Percentiles rank a stretch among this genome's conserved stretches.
Evolutionary conservation across 306 rosid genomes (phyloP).

Genomic region (Vachellia collinsii): DNA sequence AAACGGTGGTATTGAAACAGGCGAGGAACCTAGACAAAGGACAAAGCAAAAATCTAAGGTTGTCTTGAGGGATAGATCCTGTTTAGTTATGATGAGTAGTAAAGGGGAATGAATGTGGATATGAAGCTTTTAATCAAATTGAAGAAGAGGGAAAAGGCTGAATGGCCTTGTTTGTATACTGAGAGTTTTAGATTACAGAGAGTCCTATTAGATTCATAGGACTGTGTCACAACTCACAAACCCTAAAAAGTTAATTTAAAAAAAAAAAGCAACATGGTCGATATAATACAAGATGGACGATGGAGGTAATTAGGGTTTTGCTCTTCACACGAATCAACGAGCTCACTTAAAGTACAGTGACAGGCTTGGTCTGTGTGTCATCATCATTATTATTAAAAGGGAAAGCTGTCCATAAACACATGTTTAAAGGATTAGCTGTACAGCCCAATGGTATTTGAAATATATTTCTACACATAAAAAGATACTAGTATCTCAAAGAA

Average conservation of each 20-base stretch:
- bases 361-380: not conserved
- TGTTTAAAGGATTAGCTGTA: too few species aligned
- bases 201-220: not conserved
- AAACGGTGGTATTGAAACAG: not conserved
- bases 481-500: too few species aligned
- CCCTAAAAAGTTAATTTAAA: not conserved
- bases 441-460: too few species aligned
- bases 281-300: not conserved
- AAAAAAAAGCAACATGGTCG: not conserved
- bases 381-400: too few species aligned
- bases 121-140: not conserved
- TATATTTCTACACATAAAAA: too few species aligned
- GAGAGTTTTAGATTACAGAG: too few species aligned
- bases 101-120: not conserved
- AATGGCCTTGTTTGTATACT: conserved; percentile 8
- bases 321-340: not conserved
- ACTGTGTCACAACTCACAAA: not conserved
- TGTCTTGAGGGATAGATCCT: not conserved
- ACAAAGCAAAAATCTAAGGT: not conserved
- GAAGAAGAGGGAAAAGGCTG: conserved; percentile 23
- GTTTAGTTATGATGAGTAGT: not conserved
- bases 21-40: not conserved
- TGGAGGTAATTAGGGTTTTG: not conserved
- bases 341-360: not conserved
- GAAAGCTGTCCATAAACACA: too few species aligned